These are phyloP conservation scores for Paradendryphiella salina DNA, from an alignment of 2,329 filamentous ascomycete genomes.

Conservation along the genomic window DNA sequence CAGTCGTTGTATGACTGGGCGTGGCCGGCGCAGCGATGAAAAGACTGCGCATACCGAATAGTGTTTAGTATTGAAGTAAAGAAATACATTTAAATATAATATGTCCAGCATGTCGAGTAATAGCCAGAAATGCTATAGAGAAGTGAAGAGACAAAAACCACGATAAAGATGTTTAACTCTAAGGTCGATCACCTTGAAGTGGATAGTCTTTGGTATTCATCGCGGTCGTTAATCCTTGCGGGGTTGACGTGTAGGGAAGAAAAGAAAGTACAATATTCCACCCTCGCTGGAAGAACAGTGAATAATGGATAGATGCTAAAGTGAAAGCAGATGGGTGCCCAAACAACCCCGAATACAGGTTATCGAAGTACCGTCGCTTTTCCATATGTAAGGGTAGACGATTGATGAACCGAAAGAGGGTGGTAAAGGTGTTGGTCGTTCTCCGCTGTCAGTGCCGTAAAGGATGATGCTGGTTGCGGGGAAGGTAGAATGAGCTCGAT, in stretches of 20 bases:
- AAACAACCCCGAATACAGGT: constrained; percentile 21
- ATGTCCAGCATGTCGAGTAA: constrained; percentile 13
- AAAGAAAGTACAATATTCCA: constrained; percentile 27
- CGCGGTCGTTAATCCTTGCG: constrained; percentile 42
- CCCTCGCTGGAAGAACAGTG: constrained; percentile 23
- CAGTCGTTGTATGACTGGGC: background rate
- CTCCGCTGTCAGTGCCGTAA: constrained; percentile 35
- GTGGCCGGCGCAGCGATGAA: constrained; percentile 3
- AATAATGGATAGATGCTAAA: constrained; percentile 24
- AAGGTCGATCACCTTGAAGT: constrained; percentile 46
- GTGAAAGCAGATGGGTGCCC: constrained; percentile 25
- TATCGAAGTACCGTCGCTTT: constrained; percentile 31
- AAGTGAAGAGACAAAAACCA: constrained; percentile 19
- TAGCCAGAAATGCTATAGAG: constrained; percentile 12
- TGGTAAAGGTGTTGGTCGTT: constrained; percentile 44
- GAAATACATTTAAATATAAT: constrained; percentile 29
- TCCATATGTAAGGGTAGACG: constrained; percentile 36
- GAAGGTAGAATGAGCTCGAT: constrained; percentile 37
- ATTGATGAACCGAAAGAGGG: constrained; percentile 36
- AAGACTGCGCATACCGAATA: constrained; percentile 44
- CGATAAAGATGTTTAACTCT: constrained; percentile 46
- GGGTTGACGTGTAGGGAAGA: constrained; percentile 31
- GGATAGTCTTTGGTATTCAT: constrained; percentile 47
- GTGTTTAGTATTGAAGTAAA: constrained; percentile 22
- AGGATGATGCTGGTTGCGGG: constrained; percentile 38